phyloP scores from a whole-genome alignment of 495 filamentous ascomycete genomes.

The Tirmania nivea region DNA sequence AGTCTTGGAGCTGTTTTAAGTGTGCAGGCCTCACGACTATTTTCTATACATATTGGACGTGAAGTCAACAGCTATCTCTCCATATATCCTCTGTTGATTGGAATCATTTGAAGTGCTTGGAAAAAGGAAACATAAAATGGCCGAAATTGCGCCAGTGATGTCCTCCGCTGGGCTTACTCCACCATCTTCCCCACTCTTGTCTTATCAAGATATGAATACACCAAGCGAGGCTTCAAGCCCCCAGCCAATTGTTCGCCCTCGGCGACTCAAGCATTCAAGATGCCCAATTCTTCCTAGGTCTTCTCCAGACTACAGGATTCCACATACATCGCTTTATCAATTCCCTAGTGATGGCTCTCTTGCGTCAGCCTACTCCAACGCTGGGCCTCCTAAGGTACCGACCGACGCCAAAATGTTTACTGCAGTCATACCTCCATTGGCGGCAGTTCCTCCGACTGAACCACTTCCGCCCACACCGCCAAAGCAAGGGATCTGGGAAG shows the following conservation, averaged over 20 bases:
- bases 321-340: not conserved
- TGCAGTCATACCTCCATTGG: not conserved
- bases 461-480: not conserved
- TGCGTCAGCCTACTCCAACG: not conserved
- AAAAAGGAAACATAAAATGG: too few relatives aligned
- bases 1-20: not conserved
- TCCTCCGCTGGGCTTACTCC: not conserved
- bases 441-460: not conserved
- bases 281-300: not conserved
- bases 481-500: not conserved
- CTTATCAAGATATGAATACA: not conserved
- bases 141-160: too few relatives aligned
- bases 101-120: too few relatives aligned
- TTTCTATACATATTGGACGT: not conserved
- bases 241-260: not conserved
- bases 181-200: not conserved
- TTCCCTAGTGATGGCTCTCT: not conserved
- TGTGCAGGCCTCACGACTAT: not conserved
- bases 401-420: not conserved
- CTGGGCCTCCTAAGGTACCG: not conserved
- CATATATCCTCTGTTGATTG: not conserved
- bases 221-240: not conserved
- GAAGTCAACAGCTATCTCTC: not conserved
- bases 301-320: not conserved
- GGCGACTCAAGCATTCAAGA: not conserved